Base-by-base conservation (phyloP, 345 rosid genomes). In the Isatis tinctoria region DNA sequence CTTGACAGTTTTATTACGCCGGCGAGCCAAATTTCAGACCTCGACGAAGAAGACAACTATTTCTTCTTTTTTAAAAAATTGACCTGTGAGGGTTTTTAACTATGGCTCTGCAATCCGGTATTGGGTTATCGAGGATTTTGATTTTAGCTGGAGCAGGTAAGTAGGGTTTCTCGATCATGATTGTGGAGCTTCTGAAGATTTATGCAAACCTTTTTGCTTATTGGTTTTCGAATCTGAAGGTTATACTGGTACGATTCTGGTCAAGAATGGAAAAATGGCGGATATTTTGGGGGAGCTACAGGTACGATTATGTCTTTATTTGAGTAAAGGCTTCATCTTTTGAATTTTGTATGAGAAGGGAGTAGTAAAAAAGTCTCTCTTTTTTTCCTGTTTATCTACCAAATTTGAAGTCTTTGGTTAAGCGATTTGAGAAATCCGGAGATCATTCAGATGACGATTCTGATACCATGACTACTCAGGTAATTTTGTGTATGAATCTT, bases 91-190 rank as follows among this genome's bases (percentile, higher is more conserved):
- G 14, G 22, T 54, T 20, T 56, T 4, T 44, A 43, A 56, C 65
- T 74, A 94, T 94, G 97, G 89, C 96, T 65, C 65, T 90, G 92
- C 97, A 91, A 78, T 39, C 87, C 5, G 95, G 97, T 54, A 67
- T 94, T 14, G 83, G 98, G 40, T 65, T 89, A 22, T 84, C 93
- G 10, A 87, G 63, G 87, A 85, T 94, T 78, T 47, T 94, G 58
- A 3, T 94, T 80, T 67, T 94, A 47, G 96, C 81, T 70, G 97
- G 97, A 77, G 96, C 96, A 72, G 97, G 98, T 60, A 61, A 40
- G 22, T 48, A 32, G 71, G 77, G 65, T 53, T 73, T 67, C 60
- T 67, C 61, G 6, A 47, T 39, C 75, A 32, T 53, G 45, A 62
- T 10, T 60, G 2, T 60, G 0, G 7, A 60, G 54, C 32, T 44